phyloP scores from a whole-genome alignment of 2,329 filamentous ascomycete genomes.

The Ophiosphaerella herpotricha region DNA sequence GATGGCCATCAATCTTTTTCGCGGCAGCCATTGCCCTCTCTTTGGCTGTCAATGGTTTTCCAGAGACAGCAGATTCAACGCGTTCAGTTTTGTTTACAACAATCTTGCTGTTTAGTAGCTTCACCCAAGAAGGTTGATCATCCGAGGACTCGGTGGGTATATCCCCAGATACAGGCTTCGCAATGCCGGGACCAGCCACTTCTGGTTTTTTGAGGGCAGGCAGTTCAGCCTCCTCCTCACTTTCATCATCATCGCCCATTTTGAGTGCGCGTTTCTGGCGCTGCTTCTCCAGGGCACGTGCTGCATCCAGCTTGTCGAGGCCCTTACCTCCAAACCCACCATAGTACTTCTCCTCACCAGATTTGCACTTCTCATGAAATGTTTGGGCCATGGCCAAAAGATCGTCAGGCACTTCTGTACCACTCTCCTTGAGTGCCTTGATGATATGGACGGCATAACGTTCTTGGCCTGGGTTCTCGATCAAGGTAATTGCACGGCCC shows the following conservation, averaged over 20 bases:
- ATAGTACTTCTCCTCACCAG: constrained; percentile 83
- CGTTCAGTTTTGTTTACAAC: constrained; percentile 73
- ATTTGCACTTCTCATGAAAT: constrained; percentile 89
- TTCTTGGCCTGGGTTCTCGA: constrained; percentile 90
- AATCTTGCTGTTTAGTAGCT: constrained; percentile 67
- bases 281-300: constrained; percentile 83
- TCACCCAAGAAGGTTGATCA: constrained; percentile 37
- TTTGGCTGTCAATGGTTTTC: constrained; percentile 64
- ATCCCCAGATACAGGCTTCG: constrained; percentile 27
- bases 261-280: constrained; percentile 78
- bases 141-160: constrained; percentile 17
- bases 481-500: constrained; percentile 91
- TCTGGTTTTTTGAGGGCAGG: constrained; percentile 63
- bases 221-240: constrained; percentile 71
- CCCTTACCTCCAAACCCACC: constrained; percentile 97
- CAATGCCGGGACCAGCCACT: constrained; percentile 41
- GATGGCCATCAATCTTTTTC: constrained; percentile 84
- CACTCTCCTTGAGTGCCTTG: constrained; percentile 91
- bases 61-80: constrained; percentile 50
- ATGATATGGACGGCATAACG: constrained; percentile 86
- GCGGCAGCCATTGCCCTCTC: constrained; percentile 91
- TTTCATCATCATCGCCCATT: constrained; percentile 85
- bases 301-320: constrained; percentile 86
- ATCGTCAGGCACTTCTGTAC: constrained; percentile 76
- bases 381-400: constrained; percentile 65